Evolutionary conservation across 1,139 yeast genomes (phyloP).

Genomic region (Saccharomyces hybrid): DNA sequence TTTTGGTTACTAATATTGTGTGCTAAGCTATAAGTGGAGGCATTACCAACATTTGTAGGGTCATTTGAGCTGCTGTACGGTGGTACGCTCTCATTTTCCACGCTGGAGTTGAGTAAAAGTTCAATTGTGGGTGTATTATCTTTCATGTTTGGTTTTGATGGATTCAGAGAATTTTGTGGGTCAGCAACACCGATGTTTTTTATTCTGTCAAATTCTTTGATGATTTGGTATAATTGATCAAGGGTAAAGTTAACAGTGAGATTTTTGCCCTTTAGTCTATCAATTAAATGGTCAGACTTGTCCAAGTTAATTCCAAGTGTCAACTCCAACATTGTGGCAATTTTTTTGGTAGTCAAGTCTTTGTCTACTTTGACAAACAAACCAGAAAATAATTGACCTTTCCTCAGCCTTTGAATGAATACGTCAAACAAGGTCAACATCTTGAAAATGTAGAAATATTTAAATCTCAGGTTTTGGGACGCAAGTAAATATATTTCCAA

Average conservation of each 20-base stretch:
- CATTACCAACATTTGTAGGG: neutral
- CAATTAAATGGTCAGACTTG: slow-evolving; percentile 5
- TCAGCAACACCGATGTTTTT: neutral
- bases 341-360: slow-evolving; percentile 4
- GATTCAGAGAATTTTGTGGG: neutral
- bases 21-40: neutral
- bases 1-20: neutral
- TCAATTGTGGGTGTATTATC: neutral
- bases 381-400: slow-evolving; percentile 16
- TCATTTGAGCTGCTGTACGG: neutral
- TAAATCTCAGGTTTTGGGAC: slow-evolving; percentile 23
- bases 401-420: slow-evolving; percentile 20
- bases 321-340: slow-evolving; percentile 6
- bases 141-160: neutral
- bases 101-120: neutral
- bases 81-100: neutral
- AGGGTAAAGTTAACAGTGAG: neutral
- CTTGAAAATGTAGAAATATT: slow-evolving; percentile 30
- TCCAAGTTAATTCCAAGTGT: slow-evolving; percentile 12
- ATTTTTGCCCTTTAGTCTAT: slow-evolving; percentile 6
- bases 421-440: slow-evolving; percentile 28
- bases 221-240: neutral
- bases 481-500: slow-evolving; percentile 20
- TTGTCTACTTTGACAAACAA: slow-evolving; percentile 9
- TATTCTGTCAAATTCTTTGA: neutral